A percentile compares a stretch with the other conserved stretches of the same genome.
Conservation (phyloP, 768 basidiomycete species). For the Phallus indusiatus region DNA sequence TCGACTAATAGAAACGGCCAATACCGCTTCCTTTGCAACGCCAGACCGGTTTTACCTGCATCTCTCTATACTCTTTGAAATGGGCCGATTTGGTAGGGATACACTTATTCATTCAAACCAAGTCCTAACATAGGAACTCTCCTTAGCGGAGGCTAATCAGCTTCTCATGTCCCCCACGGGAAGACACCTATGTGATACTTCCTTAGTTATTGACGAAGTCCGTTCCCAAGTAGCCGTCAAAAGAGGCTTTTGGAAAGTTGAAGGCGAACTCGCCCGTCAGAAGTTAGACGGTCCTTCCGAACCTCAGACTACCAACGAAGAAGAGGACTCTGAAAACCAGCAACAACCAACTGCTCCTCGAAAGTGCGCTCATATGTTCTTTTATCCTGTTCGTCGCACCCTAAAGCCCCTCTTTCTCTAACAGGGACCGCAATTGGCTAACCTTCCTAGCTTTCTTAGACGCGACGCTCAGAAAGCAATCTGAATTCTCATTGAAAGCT, state of each 20-base stretch:
- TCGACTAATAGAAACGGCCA: slow-evolving; percentile 54
- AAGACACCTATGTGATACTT: slow-evolving; percentile 48
- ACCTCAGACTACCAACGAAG: slow-evolving; percentile 18
- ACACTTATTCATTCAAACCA: background rate
- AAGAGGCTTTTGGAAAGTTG: slow-evolving; percentile 48
- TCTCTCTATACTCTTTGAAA: slow-evolving; percentile 58
- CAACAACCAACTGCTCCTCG: slow-evolving; percentile 23
- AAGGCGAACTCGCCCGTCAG: slow-evolving; percentile 42
- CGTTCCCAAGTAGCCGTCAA: slow-evolving; percentile 60
- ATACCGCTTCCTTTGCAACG: slow-evolving; percentile 51
- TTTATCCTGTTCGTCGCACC: background rate
- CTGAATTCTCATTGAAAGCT: slow-evolving; percentile 23
- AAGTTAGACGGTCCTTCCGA: slow-evolving; percentile 3
- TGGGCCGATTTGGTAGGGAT: slow-evolving; percentile 63
- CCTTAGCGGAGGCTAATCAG: slow-evolving; percentile 4
- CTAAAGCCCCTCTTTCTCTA: slow-evolving; percentile 17
- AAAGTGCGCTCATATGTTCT: background rate
- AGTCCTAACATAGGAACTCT: background rate
- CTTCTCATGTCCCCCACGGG: slow-evolving; percentile 4
- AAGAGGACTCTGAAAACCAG: slow-evolving; percentile 52
- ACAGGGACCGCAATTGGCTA: slow-evolving; percentile 79
- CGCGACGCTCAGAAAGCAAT: slow-evolving; percentile 37
- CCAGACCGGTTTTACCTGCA: slow-evolving; percentile 76
- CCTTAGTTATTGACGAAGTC: slow-evolving; percentile 64
- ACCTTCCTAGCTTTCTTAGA: slow-evolving; percentile 72